Base-by-base conservation (phyloP, 352 stramenopile genomes). In the Phytopythium delawarense region DNA sequence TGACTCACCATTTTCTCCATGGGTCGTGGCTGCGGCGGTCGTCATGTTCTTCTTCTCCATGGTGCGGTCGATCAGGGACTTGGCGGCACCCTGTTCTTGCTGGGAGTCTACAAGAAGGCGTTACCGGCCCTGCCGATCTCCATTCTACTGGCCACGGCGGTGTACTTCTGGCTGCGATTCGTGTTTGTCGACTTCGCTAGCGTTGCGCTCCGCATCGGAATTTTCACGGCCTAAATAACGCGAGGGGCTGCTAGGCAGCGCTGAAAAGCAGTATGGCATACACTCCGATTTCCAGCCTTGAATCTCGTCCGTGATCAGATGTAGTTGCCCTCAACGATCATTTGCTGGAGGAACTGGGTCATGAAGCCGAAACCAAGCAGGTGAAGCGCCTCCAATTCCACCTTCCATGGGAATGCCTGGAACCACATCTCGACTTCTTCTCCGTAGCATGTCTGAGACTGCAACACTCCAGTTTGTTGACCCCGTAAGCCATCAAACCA, bases 101-200 rank as follows among this genome's bases (percentile, higher is more conserved):
- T 99, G 34, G 90, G 89, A 13, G 85, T 99, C 12, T 98, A 98
- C 71, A 88, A 98, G 51, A 92, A 84, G 51, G 97, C 97, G n/a
- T 76, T 99, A 44, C 96, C 96, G 18, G 97, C 98, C 18, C 72
- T 99, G 37, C 98, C 98, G 11, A 99, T 99, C 57, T 96, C 87
- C 16, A 94, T 96, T 72, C 57, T 96, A 28, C 59, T 96, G 30
- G 78, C 84, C 8, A 84, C 91, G 7, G 74, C 68, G 30, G 69
- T 92, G 57, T 94, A 93, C 69, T 91, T 94, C 64, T 96, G 87
- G 87, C 76, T 91, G 69, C 76, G 79, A 32, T 56, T 72, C 25
- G 77, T 88, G 49, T 89, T 92, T 44, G 75, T 91, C 53, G 79
- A 88, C 4, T 95, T 88, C 64, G 66, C 72, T 2, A 77, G 64